Conservation (phyloP, 345 rosid genomes). For the Boechera stricta region DNA sequence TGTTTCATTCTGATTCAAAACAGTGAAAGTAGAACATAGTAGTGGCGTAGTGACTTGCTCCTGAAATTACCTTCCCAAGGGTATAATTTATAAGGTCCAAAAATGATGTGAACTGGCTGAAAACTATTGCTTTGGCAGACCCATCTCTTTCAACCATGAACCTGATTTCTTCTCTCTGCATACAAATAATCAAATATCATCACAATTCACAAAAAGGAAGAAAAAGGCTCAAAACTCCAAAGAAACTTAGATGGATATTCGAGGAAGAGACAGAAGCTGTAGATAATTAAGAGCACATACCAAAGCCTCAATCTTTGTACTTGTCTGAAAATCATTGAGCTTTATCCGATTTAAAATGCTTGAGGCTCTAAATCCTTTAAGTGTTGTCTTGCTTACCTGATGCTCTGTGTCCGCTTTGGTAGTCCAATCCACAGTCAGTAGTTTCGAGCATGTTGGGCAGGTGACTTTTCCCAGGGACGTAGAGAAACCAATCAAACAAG, state of each 20-base stretch:
- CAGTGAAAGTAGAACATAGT: not conserved
- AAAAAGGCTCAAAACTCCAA: conserved; percentile 19
- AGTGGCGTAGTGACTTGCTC: not conserved
- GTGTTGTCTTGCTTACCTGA: conserved; percentile 58
- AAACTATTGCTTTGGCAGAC: conserved; percentile 95
- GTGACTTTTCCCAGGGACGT: conserved; percentile 65
- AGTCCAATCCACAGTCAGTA: conserved; percentile 79
- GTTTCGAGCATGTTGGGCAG: conserved; percentile 83
- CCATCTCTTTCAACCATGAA: conserved; percentile 96
- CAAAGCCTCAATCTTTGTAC: conserved; percentile 99
- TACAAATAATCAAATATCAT: conserved; percentile 25
- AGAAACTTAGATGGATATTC: not conserved
- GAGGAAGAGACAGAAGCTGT: conserved; percentile 16
- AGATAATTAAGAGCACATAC: conserved; percentile 50
- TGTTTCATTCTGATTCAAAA: not conserved
- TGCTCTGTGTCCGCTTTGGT: conserved; percentile 54
- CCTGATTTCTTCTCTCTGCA: conserved; percentile 94
- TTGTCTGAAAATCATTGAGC: conserved; percentile 84
- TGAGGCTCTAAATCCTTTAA: conserved; percentile 81
- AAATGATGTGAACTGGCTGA: conserved; percentile 97
- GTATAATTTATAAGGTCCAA: conserved; percentile 89
- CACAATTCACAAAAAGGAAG: not conserved
- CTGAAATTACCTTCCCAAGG: conserved; percentile 64
- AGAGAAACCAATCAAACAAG: conserved; percentile 80
- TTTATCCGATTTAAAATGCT: conserved; percentile 88